Base-by-base conservation (phyloP, 73 alveolate genomes). In the Paramecium primaurelia region DNA sequence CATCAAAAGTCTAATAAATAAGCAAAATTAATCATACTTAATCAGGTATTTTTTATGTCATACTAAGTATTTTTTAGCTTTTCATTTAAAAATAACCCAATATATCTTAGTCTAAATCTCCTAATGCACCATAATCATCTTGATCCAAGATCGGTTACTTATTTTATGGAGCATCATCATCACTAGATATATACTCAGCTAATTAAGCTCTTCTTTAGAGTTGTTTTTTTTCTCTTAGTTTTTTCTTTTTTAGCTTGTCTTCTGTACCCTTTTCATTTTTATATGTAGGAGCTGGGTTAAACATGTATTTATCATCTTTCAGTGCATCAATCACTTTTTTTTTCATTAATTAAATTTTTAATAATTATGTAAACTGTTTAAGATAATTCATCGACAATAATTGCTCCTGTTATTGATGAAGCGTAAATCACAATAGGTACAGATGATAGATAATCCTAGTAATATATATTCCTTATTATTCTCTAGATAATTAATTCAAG, bases 101-200 rank as follows among this genome's bases (percentile, higher is more conserved):
- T 32, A 64, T 64, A 34, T 64, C 84, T 28, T 64, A 26, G 28
- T 64, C 84, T 4, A 64, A 26, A 64, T 64, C 84, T 34, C 47
- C 84, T 64, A 64, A 64, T n/a, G 47, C 84, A 28, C 84, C 84
- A 64, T 64, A 64, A 64, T 64, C 84, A 64, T 64, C 84, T 64
- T 64, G 28, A 64, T 64, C 84, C 9, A 54, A 6, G 25, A 54
- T 54, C 9, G 84, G 84, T 8, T 64, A 28, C 3, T 64, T 64
- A 26, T 32, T 64, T 64, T 64, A 32, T 0, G 84, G 84, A 3
- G 25, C 84, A 64, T 64, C 84, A 22, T 64, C 84, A 64, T 64
- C 84, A 34, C 51, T 32, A 32, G 84, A 64, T 28, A 64, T 32
- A 64, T 64, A 64, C 84, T 64, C 84, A 12, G 84, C 84, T 5